phyloP scores from a whole-genome alignment of 1,139 yeast genomes.

The Candida pseudoviswanathii region DNA sequence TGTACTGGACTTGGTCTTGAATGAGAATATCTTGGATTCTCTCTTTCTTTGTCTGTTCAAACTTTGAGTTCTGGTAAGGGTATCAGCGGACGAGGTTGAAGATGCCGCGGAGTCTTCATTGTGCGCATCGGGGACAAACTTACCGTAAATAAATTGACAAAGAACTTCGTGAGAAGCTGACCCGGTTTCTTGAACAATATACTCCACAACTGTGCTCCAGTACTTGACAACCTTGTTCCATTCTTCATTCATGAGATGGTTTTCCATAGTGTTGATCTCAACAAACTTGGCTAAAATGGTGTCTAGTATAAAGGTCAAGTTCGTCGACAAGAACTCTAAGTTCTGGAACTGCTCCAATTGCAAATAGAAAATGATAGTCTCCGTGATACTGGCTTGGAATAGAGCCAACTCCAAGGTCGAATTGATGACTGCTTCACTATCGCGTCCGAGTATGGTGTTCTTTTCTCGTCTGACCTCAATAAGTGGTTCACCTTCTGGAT shows the following conservation, averaged over 20 bases:
- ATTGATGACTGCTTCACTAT: conserved; percentile 29
- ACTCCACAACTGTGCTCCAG: conserved; percentile 35
- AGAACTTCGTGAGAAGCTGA: conserved; percentile 42
- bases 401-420: conserved; percentile 24
- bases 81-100: not conserved
- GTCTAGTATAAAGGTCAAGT: conserved; percentile 33
- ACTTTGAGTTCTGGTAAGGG: conserved; percentile 1
- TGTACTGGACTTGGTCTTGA: conserved; percentile 26
- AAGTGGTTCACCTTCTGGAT: conserved; percentile 20
- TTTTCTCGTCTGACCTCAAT: conserved; percentile 24
- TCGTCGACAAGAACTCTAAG: conserved; percentile 36
- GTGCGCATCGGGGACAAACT: conserved; percentile 20
- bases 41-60: conserved; percentile 19
- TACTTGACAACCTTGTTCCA: conserved; percentile 38
- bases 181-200: conserved; percentile 41
- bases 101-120: conserved; percentile 1
- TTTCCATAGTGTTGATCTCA: conserved; percentile 18
- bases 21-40: conserved; percentile 31
- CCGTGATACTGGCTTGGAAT: conserved; percentile 36
- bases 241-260: conserved; percentile 36
- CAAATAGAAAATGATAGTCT: conserved; percentile 37
- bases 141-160: conserved; percentile 32
- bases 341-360: conserved; percentile 49
- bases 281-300: conserved; percentile 34
- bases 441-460: conserved; percentile 26